Base-by-base conservation (phyloP, 495 filamentous ascomycete genomes). In the Hypoxylon subgilvum region DNA sequence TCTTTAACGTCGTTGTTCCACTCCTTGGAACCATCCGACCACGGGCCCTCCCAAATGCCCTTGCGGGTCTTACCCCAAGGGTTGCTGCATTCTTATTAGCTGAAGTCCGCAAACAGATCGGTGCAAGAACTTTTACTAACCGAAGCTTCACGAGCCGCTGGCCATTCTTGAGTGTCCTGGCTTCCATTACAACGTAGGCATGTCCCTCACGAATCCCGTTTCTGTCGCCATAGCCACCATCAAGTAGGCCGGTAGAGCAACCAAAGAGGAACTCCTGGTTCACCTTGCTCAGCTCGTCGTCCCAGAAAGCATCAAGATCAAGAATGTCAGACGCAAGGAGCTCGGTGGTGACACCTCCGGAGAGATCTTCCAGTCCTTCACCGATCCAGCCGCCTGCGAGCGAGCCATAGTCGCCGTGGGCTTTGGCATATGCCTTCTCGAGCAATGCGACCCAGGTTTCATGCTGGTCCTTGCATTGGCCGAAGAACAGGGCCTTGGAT, bases 341-440 rank as follows among this genome's bases (percentile, higher is more conserved):
- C 69, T 93, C 89, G 1, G 88, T 91, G 2, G 92, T 96, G 30
- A 96, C 92, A 22, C 93, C 93, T 18, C 93, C 93, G 4, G 92
- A 96, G 23, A 97, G 79, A 71, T 97, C 93, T 71, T 97, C 93
- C 42, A 97, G 79, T 1, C 85, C 93, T 70, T 97, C 93, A 5
- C 90, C 90, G 31, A 91, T 89, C 75, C 87, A 93, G 1, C 92
- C 92, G 12, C 91, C 91, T 18, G 91, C 82, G 34, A 96, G 87
- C 0, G 89, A 84, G 10, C 81, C 82, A 61, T 87, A 96, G 65
- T 94, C 78, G 7, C 91, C 91, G 65, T 97, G 93, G 7, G 91
- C 92, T 70, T 97, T 97, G 27, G 93, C 93, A 68, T 93, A 97
- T 0, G 93, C 93, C 71, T 97, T 97, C 68, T 97, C 93, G 1